Evolutionary conservation across 2,329 filamentous ascomycete genomes (phyloP), one percentile per base, ranked within the genome.

Genomic region (Hypoxylon sp.): DNA sequence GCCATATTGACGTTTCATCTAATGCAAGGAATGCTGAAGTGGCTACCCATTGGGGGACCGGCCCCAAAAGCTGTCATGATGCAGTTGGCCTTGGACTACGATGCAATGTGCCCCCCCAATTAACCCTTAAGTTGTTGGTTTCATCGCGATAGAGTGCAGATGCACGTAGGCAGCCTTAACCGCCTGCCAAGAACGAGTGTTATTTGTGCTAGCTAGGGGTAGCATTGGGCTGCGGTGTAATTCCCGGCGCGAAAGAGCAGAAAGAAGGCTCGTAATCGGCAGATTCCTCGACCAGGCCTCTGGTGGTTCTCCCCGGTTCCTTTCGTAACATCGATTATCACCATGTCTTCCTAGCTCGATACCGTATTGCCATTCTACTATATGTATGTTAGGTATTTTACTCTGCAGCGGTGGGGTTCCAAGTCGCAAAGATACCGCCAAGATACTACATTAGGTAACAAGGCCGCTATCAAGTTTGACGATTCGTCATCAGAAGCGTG

Each of bases 1-100:
- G 57, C 52, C 50, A 63, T 65, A 68, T 64, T 68, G 66, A 67
- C 48, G 69, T 71, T 69, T 67, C 69, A 71, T 69, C 62, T 64
- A 30, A 67, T 65, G 69, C 67, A 67, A 69, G 67, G 64, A 59
- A 67, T 63, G 37, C 43, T 32, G 47, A 65, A 39, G 54, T 51
- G 41, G 52, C 30, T 56, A 65, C 52, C 65, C 61, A 65, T 57
- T 62, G 41, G 55, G 55, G 48, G 27, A 46, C 50, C 46, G 58
- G 53, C 30, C 54, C 9, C 16, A 50, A 51, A 61, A 39, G 58
- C 53, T 67, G 61, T 63, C 64, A 57, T 65, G 64, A 69, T 69
- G 63, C 63, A 62, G 63, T 59, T 65, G 61, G 61, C 67, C 67
- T 55, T 57, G 41, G 29, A 45, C 43, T 34, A 51, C 62, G 55